A percentile compares a stretch with the other conserved stretches of the same genome.
Evolutionary conservation across 805 yeast genomes (phyloP).

Genomic region (Yarrowia sp.): DNA sequence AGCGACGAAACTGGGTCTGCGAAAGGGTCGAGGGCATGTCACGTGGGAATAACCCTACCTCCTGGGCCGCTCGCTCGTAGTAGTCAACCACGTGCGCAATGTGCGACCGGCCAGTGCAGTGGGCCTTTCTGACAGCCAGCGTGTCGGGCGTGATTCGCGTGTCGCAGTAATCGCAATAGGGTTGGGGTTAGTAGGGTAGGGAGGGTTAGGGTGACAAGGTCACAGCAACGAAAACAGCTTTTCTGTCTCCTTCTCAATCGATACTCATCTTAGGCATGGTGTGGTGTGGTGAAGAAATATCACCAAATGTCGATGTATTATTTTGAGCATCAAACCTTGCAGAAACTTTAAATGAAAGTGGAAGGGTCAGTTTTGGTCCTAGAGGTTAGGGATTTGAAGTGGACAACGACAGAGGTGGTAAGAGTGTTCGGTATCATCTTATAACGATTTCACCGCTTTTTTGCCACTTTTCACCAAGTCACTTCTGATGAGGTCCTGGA

Average conservation of each 20-base stretch:
- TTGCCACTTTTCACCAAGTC: neutral
- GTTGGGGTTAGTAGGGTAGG: slow-evolving; percentile 42
- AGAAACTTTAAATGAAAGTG: too few relatives aligned
- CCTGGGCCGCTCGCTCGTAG: slow-evolving; percentile 58
- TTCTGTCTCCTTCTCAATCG: too few relatives aligned
- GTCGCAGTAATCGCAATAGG: slow-evolving; percentile 78
- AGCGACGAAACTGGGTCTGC: slow-evolving; percentile 8
- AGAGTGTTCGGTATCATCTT: too few relatives aligned
- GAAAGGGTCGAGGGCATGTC: slow-evolving; percentile 36
- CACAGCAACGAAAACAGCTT: neutral
- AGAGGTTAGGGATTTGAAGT: too few relatives aligned
- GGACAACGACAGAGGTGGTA: too few relatives aligned
- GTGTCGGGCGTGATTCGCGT: slow-evolving; percentile 83
- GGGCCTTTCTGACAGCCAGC: slow-evolving; percentile 83
- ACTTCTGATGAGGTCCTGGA: neutral
- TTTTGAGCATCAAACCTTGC: too few relatives aligned
- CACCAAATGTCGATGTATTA: too few relatives aligned
- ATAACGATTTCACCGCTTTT: neutral
- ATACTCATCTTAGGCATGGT: slow-evolving; percentile 37
- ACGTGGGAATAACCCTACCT: slow-evolving; percentile 40
- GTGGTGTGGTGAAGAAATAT: neutral
- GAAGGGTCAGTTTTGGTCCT: too few relatives aligned
- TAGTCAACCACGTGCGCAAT: slow-evolving; percentile 73
- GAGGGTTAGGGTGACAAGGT: neutral
- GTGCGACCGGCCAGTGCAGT: slow-evolving; percentile 79